Evolutionary conservation across 192 early-diverging fungal genomes (phyloP).

Genomic region (Coemansia sp.): DNA sequence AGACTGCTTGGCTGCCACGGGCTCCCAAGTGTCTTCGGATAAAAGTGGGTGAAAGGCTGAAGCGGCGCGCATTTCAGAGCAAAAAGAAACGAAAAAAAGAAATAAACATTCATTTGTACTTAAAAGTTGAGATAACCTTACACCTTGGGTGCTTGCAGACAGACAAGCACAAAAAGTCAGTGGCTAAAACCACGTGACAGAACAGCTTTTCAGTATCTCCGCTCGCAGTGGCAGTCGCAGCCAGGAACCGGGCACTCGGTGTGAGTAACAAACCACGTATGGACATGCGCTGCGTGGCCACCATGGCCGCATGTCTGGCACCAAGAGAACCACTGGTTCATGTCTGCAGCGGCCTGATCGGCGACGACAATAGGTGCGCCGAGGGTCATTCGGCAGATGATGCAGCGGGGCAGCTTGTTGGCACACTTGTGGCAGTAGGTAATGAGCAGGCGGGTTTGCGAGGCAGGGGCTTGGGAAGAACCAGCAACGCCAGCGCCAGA

Average conservation of each 20-base stretch:
- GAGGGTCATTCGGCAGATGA: slow-evolving; percentile 49
- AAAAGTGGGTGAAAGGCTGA: background rate
- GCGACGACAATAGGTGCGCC: slow-evolving; percentile 28
- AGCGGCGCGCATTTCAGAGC: background rate
- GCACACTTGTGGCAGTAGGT: slow-evolving; percentile 42
- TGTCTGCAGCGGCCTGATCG: slow-evolving; percentile 31
- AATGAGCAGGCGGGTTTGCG: slow-evolving; percentile 34
- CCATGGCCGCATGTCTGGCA: slow-evolving; percentile 97
- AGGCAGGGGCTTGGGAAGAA: background rate
- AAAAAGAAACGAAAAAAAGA: too few relatives aligned
- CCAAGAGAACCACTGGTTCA: slow-evolving; percentile 97
- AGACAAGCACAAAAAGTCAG: background rate
- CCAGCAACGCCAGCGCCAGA: background rate
- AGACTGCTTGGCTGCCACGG: background rate
- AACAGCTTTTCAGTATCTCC: slow-evolving; percentile 6
- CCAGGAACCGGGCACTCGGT: slow-evolving; percentile 86
- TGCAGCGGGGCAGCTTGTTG: slow-evolving; percentile 45
- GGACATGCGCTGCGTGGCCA: slow-evolving; percentile 87
- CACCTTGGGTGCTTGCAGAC: too few relatives aligned
- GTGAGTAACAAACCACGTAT: slow-evolving; percentile 88
- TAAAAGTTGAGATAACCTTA: background rate
- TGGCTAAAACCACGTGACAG: background rate
- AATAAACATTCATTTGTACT: background rate
- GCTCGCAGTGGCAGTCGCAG: slow-evolving; percentile 57
- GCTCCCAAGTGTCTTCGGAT: background rate